Evolutionary conservation across 1,139 yeast species (phyloP), one percentile per base, ranked within the genome.

Genomic region (Waltiozyma solani): DNA sequence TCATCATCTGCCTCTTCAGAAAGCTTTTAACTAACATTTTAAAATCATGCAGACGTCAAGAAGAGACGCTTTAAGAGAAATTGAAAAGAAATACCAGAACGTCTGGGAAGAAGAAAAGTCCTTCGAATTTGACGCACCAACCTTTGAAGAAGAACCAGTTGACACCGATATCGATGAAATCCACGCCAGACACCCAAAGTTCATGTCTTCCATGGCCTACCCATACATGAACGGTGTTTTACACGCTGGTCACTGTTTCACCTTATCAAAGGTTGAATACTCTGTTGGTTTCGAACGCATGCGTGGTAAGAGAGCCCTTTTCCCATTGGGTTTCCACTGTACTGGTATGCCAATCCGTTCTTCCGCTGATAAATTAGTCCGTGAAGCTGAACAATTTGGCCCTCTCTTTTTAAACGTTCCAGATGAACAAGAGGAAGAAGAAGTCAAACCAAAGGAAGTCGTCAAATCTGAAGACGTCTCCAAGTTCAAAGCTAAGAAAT

Each of bases 341-440:
- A 91, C 98, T 34, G 99, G 99, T 70, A 83, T 91, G 96, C 98
- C 99, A 42, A 93, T 91, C 60, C 82, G 78, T 67, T 91, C 98
- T 15, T 76, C 96, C 56, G 98, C 99, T 36, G 99, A 91, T 64
- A 91, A 91, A 64, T 74, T 93, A 54, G 76, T 78, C 57, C 77
- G 98, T 62, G 98, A 91, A 69, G 71, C 89, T 43, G 97, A 91
- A 64, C 63, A 76, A 59, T 91, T 91, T 60, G 98, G 99, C 36
- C 69, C 64, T 23, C 89, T 85, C 55, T 91, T 85, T 57, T 68
- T 76, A 18, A 77, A 77, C n/a, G 79, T 69, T 35, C 79, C 78
- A 36, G 69, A 73, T 34, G 75, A 66, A 33, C 78, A 66, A 23
- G 78, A 68, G 40, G 78, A 64, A 35, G 75, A 62, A 38, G 71